Evolutionary conservation across 179 eudicot genomes (phyloP).

Genomic region (Silene vulgaris): DNA sequence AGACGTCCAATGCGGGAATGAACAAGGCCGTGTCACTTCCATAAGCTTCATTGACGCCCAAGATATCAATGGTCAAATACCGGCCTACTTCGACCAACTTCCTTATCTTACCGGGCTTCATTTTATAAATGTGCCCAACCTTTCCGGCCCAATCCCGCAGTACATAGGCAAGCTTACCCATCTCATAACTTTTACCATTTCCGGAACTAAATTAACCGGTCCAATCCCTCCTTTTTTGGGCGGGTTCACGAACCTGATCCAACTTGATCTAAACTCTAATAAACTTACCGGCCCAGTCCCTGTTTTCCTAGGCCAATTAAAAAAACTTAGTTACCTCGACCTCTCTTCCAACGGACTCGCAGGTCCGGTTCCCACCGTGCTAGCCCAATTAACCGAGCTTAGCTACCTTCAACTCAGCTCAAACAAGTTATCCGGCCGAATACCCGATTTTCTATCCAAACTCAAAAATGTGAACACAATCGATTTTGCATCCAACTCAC

Average conservation of each 20-base stretch:
- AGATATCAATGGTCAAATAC: not conserved
- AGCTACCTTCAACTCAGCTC: not conserved
- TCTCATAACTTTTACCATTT: not conserved
- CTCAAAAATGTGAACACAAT: not conserved
- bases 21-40: constrained; percentile 11
- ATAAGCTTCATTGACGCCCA: not conserved
- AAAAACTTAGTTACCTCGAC: not conserved
- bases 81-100: constrained; percentile 9
- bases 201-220: constrained; percentile 5
- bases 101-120: not conserved
- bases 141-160: constrained; percentile 19
- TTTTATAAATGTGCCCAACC: not conserved
- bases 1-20: not conserved
- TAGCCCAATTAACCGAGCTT: constrained; percentile 3
- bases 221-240: not conserved
- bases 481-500: not conserved
- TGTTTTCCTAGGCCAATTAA: not conserved
- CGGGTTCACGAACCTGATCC: not conserved
- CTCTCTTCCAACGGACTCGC: constrained; percentile 10
- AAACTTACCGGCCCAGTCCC: constrained; percentile 6
- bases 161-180: constrained; percentile 13
- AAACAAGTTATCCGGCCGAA: constrained; percentile 13
- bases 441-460: constrained; percentile 11
- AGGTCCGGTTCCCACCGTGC: not conserved
- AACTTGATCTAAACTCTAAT: not conserved